Base-by-base conservation (phyloP, 495 filamentous ascomycete genomes). In the Glarea lozoyensis region DNA sequence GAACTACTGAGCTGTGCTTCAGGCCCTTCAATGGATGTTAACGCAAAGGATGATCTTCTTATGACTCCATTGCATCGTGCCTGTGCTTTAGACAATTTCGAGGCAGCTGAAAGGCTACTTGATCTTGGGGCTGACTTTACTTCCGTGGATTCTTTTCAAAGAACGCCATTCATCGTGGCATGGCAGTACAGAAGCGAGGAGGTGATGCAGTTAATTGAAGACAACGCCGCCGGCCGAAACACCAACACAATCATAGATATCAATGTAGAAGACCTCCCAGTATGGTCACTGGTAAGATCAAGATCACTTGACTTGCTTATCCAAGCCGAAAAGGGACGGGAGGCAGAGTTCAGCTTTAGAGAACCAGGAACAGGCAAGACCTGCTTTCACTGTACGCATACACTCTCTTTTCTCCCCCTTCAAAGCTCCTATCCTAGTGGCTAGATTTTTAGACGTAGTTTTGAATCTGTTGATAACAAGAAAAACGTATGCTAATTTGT, bases 31-130 rank as follows among this genome's bases (percentile, higher is more conserved):
- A 25, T 47, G 2, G 40, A 41, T 10, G 43, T 62, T 35, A 54
- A 61, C 43, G 42, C 46, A 6, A 24, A 19, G 2, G 49, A 58
- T 20, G 16, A 51, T 6, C 18, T 46, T 11, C 55, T 59, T 2
- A 35, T 52, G 21, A 60, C 64, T 0, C 57, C 63, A 0, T 42
- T 69, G 0, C 62, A 64, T 37, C 45, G 56, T 9, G 67, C 65
- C 2, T 65, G 64, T 50, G 37, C 44, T 12, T 64, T 60, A 6
- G 67, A 63, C 10, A 45, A 60, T 37, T 45, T 43, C n/a, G 64
- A 70, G 40, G 60, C 52, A 2, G 60, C 59, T 11, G 31, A 25
- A 1, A 39, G 64, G 1, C 52, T 70, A 0, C 56, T 68, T 5
- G 17, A 53, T 1, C 48, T 53, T 7, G 61, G 63, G 6, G 67